Conservation (phyloP, 345 rosid species). For the Hibiscus tridactylites region DNA sequence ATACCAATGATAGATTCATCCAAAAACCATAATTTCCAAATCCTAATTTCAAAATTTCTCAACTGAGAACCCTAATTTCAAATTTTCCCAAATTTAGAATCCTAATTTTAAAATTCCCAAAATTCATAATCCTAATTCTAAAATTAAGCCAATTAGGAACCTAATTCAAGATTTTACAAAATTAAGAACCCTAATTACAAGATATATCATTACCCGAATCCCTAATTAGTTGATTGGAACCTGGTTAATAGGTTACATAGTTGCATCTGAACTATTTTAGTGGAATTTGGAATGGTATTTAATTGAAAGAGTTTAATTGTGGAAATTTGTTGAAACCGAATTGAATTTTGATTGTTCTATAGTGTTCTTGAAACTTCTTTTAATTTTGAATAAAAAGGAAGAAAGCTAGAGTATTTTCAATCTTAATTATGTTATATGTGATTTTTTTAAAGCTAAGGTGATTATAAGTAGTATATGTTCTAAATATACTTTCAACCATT, state of each 20-base stretch:
- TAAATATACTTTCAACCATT: not conserved
- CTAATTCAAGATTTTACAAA: too few relatives aligned
- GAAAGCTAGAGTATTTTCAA: not conserved
- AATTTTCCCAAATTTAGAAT: too few relatives aligned
- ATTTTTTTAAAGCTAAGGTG: conserved; percentile 20
- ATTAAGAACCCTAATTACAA: too few relatives aligned
- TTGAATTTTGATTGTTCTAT: not conserved
- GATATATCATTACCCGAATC: too few relatives aligned
- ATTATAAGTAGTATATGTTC: too few relatives aligned
- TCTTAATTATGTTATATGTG: not conserved
- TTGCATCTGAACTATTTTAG: not conserved
- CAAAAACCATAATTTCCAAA: too few relatives aligned
- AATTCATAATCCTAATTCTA: too few relatives aligned
- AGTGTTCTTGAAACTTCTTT: not conserved
- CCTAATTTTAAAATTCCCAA: too few relatives aligned
- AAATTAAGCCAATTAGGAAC: too few relatives aligned
- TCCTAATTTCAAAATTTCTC: too few relatives aligned
- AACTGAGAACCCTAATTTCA: too few relatives aligned
- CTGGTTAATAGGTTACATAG: not conserved
- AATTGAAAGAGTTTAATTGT: not conserved
- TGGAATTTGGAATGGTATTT: not conserved
- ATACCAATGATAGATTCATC: too few relatives aligned
- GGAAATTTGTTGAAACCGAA: not conserved
- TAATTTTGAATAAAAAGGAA: not conserved
- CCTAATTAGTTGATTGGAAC: not conserved